Base-by-base conservation (phyloP, 768 basidiomycete genomes). In the Boletus insuetus region DNA sequence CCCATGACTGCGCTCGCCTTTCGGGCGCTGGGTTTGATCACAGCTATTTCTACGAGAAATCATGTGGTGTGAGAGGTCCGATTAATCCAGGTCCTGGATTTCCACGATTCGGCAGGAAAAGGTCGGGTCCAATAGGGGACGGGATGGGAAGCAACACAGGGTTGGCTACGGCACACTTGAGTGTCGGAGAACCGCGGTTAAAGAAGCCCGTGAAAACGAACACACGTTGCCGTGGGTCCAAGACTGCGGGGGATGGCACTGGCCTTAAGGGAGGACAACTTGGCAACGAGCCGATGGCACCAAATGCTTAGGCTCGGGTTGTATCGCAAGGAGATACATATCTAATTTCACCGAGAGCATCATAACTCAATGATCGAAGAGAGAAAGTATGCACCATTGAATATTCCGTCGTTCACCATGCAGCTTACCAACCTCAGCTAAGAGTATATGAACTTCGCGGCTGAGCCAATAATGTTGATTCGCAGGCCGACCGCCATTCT, bases 381-480 rank as follows among this genome's bases (percentile, higher is more conserved):
- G 29, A 20, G 43, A 51, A 41, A 22, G 1, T 17, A 79, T 86
- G 39, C 73, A 87, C 89, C 85, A 81, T 72, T 90, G 86, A 22
- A 91, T 74, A 13, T 75, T 78, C 29, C 86, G 81, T 62, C 83
- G 79, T 64, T 91, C 85, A 69, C 89, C 86, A 3, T 85, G 82
- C 38, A 92, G 74, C 55, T 84, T 87, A 26, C 89, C 87, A 32
- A 91, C 90, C 74, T 93, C 90, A 22, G 77, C 79, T 6, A 92
- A 78, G 12, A 93, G 76, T 77, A 87, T 83, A 19, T 87, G 82
- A 6, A 92, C 87, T 75, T 93, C 90, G 13, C 26, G 26, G 26
- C 26, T 29, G 26, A 29, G 26, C 26, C 26, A 29, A 29, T 29
- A 1, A 29, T 9, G 26, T 29, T 29, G 26, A 29, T 9, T 29